Evolutionary conservation across 2,329 filamentous ascomycete genomes (phyloP).

Genomic region (Diaporthe caulivora): DNA sequence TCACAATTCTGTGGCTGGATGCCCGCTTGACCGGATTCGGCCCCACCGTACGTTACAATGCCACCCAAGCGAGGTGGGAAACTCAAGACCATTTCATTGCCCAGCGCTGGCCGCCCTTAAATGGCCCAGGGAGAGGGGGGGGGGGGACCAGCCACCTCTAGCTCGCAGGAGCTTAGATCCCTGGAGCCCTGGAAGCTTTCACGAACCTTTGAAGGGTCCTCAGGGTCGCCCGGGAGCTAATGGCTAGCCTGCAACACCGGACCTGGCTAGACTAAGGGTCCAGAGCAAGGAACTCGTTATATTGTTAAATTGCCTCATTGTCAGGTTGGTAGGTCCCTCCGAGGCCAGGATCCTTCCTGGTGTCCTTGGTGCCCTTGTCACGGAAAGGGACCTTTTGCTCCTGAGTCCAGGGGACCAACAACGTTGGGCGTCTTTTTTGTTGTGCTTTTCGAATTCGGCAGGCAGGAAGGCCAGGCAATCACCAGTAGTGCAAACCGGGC

Average conservation of each 20-base stretch:
- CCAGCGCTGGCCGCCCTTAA: neutral
- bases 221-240: slow-evolving; percentile 28
- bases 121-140: no score
- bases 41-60: neutral
- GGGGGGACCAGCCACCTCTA: neutral
- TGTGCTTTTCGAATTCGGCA: neutral
- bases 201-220: neutral
- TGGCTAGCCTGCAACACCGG: slow-evolving; percentile 11
- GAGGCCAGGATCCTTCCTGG: neutral
- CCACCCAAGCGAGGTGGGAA: neutral
- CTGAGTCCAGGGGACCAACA: no score
- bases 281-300: slow-evolving; percentile 13
- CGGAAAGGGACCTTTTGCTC: neutral
- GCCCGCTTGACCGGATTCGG: no score
- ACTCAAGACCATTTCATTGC: neutral
- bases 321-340: neutral
- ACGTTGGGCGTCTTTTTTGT: neutral
- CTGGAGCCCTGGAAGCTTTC: neutral
- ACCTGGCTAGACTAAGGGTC: slow-evolving; percentile 10
- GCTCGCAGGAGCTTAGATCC: slow-evolving; percentile 9
- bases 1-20: neutral
- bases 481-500: no score
- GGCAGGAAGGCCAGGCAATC: neutral
- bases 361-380: neutral
- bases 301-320: slow-evolving; percentile 18